These are phyloP conservation scores for Eimeria necatrix DNA, from an alignment of 169 alveolate species.

Conservation along the genomic window DNA sequence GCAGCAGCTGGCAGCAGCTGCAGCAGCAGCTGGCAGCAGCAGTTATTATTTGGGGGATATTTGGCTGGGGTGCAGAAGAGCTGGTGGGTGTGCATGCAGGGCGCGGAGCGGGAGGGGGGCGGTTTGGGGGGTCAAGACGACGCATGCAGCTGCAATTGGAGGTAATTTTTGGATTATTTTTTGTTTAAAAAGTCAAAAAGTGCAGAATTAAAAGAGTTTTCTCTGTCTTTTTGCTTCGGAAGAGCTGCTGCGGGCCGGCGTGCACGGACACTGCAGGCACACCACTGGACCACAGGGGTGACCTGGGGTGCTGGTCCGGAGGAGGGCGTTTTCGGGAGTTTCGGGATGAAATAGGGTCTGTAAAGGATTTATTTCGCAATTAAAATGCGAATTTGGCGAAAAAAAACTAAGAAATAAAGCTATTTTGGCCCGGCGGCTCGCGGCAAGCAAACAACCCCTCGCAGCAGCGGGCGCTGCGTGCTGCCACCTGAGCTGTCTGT, in stretches of 20 bases:
- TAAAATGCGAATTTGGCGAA: neutral
- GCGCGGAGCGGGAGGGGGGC: neutral
- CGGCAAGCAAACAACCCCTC: neutral
- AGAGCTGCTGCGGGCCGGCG: neutral
- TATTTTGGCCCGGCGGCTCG: neutral
- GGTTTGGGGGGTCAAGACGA: neutral
- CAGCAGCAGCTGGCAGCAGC: neutral
- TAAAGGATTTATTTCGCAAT: neutral
- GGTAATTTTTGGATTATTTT: neutral
- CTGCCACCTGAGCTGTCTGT: neutral
- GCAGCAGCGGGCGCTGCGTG: neutral
- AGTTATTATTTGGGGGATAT: too few relatives aligned
- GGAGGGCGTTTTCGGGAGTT: neutral
- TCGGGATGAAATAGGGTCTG: neutral
- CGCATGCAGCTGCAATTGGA: too few relatives aligned
- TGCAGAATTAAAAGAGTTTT: neutral
- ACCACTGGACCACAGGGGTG: neutral
- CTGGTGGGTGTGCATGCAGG: neutral
- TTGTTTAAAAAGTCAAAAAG: neutral
- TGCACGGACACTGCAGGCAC: conserved; percentile 1
- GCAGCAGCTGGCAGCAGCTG: neutral
- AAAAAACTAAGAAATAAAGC: neutral
- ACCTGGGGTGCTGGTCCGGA: neutral
- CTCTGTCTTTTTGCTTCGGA: neutral
- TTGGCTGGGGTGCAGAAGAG: too few relatives aligned